These are phyloP conservation scores for Ballota nigra DNA, from an alignment of 257 asterid species.

Conservation along the genomic window DNA sequence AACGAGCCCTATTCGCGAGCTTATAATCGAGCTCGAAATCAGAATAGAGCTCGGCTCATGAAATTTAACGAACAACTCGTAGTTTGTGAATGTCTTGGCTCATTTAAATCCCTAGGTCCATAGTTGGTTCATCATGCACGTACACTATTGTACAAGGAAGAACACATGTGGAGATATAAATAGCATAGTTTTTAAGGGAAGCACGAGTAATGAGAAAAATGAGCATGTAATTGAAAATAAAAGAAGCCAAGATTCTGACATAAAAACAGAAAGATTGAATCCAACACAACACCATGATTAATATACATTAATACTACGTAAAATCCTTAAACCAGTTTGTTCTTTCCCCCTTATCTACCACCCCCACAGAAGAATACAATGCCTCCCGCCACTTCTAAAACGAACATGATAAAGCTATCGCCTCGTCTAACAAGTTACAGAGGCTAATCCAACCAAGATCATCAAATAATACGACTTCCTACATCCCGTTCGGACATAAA, in stretches of 20 bases:
- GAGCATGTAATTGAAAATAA: neutral
- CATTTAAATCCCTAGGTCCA: no score
- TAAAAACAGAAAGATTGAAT: constrained; percentile 11
- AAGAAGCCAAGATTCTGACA: neutral
- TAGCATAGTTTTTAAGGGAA: no score
- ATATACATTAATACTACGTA: constrained; percentile 16
- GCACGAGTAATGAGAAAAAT: neutral
- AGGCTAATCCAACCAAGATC: neutral
- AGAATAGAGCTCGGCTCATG: no score
- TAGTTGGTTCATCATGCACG: no score
- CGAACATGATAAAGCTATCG: neutral
- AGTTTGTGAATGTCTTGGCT: no score
- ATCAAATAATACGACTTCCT: neutral
- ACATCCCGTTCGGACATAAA: neutral
- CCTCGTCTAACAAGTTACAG: neutral
- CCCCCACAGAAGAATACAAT: neutral
- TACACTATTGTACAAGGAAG: no score
- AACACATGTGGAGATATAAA: no score
- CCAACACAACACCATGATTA: constrained; percentile 18
- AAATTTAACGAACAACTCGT: no score
- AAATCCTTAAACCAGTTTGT: constrained; percentile 8
- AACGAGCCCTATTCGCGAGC: no score
- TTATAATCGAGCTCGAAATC: no score
- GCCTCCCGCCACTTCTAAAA: neutral
- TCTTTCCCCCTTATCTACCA: neutral